Conservation (phyloP, 148 eudicot species). For the Silene latifolia region DNA sequence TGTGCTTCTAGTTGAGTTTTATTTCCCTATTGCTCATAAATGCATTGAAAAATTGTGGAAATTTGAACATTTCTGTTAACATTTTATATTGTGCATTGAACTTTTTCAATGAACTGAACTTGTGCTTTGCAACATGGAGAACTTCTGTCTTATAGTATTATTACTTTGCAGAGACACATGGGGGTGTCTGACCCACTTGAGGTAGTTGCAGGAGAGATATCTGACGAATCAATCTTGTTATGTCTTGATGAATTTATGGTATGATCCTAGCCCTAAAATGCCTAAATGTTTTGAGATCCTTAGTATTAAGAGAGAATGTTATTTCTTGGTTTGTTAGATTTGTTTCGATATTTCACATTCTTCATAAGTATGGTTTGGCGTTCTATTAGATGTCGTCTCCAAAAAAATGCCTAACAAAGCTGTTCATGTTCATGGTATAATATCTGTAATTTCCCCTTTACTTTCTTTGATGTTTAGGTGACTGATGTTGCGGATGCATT, state of each 20-base stretch:
- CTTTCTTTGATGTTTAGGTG: constrained; percentile 39
- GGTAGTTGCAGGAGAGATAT: constrained; percentile 85
- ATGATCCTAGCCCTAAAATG: neutral
- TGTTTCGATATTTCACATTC: too few species aligned
- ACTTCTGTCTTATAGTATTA: constrained; percentile 9
- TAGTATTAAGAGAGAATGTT: neutral
- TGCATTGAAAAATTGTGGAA: neutral
- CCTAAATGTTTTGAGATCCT: neutral
- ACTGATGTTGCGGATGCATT: constrained; percentile 95
- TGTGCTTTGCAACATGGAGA: neutral
- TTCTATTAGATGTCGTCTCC: neutral
- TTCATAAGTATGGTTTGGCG: neutral
- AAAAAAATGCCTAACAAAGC: neutral
- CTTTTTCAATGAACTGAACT: neutral
- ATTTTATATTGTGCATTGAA: neutral
- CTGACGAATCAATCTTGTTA: constrained; percentile 77
- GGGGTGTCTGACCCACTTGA: constrained; percentile 90
- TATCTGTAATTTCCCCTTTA: neutral
- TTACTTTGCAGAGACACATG: constrained; percentile 62
- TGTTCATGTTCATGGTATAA: neutral
- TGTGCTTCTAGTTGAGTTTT: too few species aligned
- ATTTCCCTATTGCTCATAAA: neutral
- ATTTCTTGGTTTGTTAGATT: neutral
- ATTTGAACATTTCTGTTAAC: neutral
- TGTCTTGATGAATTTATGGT: constrained; percentile 79